Conservation (phyloP, 352 stramenopile genomes). For the Pythium aquatile region DNA sequence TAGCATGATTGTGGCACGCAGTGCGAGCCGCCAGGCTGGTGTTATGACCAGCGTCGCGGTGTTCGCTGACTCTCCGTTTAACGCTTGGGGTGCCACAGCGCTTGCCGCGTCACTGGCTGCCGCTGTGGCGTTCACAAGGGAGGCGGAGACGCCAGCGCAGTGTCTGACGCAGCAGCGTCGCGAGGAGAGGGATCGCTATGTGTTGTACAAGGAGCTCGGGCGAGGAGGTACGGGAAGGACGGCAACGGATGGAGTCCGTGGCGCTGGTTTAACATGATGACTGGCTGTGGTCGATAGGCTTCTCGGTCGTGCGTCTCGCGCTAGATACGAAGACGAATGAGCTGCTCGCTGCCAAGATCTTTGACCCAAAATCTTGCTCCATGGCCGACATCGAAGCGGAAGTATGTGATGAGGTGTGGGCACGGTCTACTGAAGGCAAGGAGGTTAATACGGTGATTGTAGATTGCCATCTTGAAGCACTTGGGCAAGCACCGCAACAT, state of each 20-base stretch:
- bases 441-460: background rate
- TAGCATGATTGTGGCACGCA: background rate
- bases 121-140: background rate
- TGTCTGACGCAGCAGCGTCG: conserved; percentile 4
- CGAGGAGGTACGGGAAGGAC: conserved; percentile 40
- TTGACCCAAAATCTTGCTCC: conserved; percentile 60
- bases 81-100: background rate
- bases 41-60: background rate
- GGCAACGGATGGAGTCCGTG: background rate
- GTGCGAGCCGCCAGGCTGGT: background rate
- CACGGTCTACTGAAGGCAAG: background rate
- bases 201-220: conserved; percentile 60
- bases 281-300: conserved; percentile 34
- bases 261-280: conserved; percentile 16
- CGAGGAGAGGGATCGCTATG: conserved; percentile 39
- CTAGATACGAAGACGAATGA: conserved; percentile 51
- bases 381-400: conserved; percentile 58
- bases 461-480: conserved; percentile 64
- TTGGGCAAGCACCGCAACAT: conserved; percentile 66
- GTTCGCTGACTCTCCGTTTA: background rate
- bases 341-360: conserved; percentile 73
- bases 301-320: conserved; percentile 65
- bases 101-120: conserved; percentile 7
- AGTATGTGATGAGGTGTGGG: conserved; percentile 22
- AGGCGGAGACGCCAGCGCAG: background rate